Base-by-base conservation (phyloP, 2,329 filamentous ascomycete species). In the Xylaria hypoxylon region DNA sequence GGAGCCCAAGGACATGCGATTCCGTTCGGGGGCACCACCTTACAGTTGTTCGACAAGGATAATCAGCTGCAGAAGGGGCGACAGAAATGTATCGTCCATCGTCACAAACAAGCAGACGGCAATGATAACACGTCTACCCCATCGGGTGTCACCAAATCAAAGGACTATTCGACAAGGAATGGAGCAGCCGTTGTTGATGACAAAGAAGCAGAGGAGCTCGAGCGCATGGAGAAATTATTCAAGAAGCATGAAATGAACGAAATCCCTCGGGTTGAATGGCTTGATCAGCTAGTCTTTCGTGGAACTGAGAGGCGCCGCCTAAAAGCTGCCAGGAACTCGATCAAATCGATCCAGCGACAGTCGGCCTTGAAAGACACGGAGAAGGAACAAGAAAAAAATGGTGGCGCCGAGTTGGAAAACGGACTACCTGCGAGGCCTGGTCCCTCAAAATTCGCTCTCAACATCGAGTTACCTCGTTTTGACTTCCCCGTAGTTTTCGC, bases 181-280 rank as follows among this genome's bases (percentile, higher is more conserved):
- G 81, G 81, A 1, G 79, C 84, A 2, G 19, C 58, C 1, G 81
- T 84, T 1, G 77, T 82, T 0, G 81, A 87, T n/a, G 89, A 92
- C 64, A 90, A 90, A 72, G 89, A 96, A 66, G 82, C 82, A n/a
- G 89, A 93, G 59, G 96, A 99, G 79, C 86, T 97, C 68, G 94
- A 97, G 73, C 86, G 96, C 19, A 86, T 99, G 72, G 94, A 98
- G 76, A 90, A 89, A 60, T 80, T 98, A 24, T 92, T 99, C 77
- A 99, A 99, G 80, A 97, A 97, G 80, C 96, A 98, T 76, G 96
- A 99, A 77, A 96, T 97, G 91, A 94, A 94, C 19, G 96, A 99
- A 77, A 95, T 99, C 28, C 90, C 93, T 0, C 89, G 94, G 17
- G 92, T 97, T 53, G 93, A 96, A 74, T 99, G 96, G 96, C 86